Percentiles rank a stretch among this genome's conserved stretches.
These are phyloP conservation scores for Daldinia childiae DNA, from an alignment of 495 filamentous ascomycete genomes.

Conservation along the genomic window DNA sequence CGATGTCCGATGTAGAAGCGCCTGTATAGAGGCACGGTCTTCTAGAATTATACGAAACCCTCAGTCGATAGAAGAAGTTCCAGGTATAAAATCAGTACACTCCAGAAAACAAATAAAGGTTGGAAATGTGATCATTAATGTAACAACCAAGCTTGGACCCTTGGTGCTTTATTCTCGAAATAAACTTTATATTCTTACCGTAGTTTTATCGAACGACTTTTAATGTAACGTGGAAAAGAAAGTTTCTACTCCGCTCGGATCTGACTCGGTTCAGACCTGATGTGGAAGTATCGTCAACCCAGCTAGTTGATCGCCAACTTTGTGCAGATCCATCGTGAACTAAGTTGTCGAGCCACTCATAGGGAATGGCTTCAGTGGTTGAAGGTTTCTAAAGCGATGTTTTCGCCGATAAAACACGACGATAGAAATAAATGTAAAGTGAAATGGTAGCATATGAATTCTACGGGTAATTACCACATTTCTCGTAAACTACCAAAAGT, in stretches of 20 bases:
- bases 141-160: background rate
- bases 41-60: background rate
- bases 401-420: background rate
- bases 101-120: background rate
- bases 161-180: background rate
- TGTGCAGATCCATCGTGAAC: background rate
- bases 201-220: background rate
- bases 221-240: background rate
- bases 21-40: background rate
- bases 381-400: background rate
- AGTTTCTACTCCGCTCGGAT: slow-evolving; percentile 5
- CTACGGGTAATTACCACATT: no score
- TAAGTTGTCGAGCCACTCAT: background rate
- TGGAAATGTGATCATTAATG: background rate
- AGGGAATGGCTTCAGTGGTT: no score
- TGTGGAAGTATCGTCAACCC: slow-evolving; percentile 7
- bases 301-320: background rate
- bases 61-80: background rate
- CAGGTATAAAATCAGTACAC: background rate
- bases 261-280: background rate
- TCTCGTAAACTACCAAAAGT: no score
- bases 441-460: no score
- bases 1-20: background rate
- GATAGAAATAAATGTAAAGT: no score
- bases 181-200: slow-evolving; percentile 1